Base-by-base conservation (phyloP, 352 stramenopile genomes). In the Globisporangium spiculum region DNA sequence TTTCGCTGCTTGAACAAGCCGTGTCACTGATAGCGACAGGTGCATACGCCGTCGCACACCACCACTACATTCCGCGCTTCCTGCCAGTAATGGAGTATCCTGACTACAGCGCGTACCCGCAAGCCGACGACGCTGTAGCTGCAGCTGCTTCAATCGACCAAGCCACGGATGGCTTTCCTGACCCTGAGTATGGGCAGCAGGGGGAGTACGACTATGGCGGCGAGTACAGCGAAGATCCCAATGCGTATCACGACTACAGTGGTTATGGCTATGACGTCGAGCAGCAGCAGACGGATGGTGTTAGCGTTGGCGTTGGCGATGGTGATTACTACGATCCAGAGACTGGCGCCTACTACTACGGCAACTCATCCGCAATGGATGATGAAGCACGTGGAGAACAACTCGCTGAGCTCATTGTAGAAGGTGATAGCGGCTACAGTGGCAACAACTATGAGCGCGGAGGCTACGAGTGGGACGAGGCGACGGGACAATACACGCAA, bases 401-500 rank as follows among this genome's bases (percentile, higher is more conserved):
- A 4, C 55, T 46, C 18, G 9, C 55, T 46, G 55, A 60, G 30
- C 30, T 60, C 18, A n/a, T 30, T 18, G 27, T 44, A n/a, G 9
- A 59, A 30, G 26, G 53, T 10, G 53, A 24, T 20, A 38, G 38
- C 52, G 9, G 10, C 27, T 30, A 59, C 5, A 16, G 41, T 59
- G 52, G 1, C 10, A 57, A 34, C 24, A 34, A n/a, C 52, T n/a
- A 57, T 18, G 24, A 24, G 6, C 46, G 57, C 12, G 64, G 54
- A 14, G 36, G 64, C 52, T 73, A 70, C 22, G 46, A 65, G 1
- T 65, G 36, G 32, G 46, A 63, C 38, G 50, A 59, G 30, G 30
- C 58, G 4, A 67, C 78, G 60, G 69, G 55, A 24, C 67, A 60
- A 36, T 53, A 59, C 27, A 66, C 67, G 36, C 74, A 63, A 1